Evolutionary conservation across 495 filamentous ascomycete species (phyloP).

Genomic region (Aspergillus haitiensis): DNA sequence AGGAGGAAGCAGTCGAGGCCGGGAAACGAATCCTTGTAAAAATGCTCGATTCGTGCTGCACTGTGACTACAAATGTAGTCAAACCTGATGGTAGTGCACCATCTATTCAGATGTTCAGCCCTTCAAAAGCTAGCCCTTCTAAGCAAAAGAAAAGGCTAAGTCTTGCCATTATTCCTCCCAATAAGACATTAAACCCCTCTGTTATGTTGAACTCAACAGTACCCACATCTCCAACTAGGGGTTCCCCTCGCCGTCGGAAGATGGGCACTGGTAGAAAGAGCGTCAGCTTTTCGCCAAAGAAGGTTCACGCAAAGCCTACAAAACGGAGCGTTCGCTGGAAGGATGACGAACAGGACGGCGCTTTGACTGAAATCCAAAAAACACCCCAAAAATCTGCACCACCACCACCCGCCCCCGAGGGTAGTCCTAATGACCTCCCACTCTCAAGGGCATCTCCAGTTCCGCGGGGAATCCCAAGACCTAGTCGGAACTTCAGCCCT

Average conservation of each 20-base stretch:
- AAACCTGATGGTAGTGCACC: constrained; percentile 82
- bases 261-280: constrained; percentile 68
- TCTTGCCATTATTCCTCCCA: constrained; percentile 39
- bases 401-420: constrained; percentile 44
- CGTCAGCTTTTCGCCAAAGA: constrained; percentile 81
- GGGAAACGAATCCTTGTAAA: constrained; percentile 77
- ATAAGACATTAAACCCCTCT: constrained; percentile 30
- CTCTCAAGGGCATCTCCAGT: constrained; percentile 48
- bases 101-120: constrained; percentile 58
- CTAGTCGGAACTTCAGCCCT: constrained; percentile 41
- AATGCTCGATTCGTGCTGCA: constrained; percentile 72
- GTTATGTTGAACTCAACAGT: constrained; percentile 42
- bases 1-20: constrained; percentile 74
- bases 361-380: constrained; percentile 83
- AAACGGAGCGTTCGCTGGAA: constrained; percentile 89
- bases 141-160: constrained; percentile 70
- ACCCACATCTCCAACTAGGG: constrained; percentile 58
- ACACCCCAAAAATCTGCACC: constrained; percentile 67
- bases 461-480: constrained; percentile 44
- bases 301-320: constrained; percentile 57
- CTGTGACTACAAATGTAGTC: constrained; percentile 75
- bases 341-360: constrained; percentile 83
- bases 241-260: constrained; percentile 80
- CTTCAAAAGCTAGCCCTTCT: constrained; percentile 66
- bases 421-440: constrained; percentile 48